A percentile compares a stretch with the other conserved stretches of the same genome.
Conservation (phyloP, 208 protist genomes). For the Phytomonas francai region DNA sequence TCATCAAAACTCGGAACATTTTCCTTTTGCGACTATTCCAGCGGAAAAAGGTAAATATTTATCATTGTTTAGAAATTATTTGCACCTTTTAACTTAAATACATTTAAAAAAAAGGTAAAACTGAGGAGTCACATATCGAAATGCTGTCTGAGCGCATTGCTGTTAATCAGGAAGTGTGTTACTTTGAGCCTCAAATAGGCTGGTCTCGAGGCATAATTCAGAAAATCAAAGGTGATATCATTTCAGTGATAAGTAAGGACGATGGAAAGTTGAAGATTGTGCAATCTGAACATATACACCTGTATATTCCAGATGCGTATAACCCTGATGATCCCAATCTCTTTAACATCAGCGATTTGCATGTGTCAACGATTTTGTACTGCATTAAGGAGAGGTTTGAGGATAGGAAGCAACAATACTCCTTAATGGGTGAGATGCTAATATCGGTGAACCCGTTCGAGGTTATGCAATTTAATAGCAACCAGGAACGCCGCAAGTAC, state of each 20-base stretch:
- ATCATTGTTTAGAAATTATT: background rate
- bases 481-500: constrained; percentile 71
- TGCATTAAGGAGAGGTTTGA: constrained; percentile 88
- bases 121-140: background rate
- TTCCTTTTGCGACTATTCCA: constrained; percentile 1
- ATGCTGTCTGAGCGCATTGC: constrained; percentile 45
- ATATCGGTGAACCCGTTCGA: constrained; percentile 92
- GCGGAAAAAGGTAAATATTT: background rate
- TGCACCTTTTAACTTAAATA: background rate
- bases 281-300: constrained; percentile 38
- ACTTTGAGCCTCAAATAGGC: constrained; percentile 57
- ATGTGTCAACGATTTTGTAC: constrained; percentile 84
- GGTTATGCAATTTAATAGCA: constrained; percentile 72
- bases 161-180: constrained; percentile 75
- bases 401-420: constrained; percentile 77
- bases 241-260: constrained; percentile 32
- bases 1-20: background rate
- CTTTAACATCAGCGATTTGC: constrained; percentile 85
- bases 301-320: constrained; percentile 72
- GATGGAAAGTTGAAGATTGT: constrained; percentile 24
- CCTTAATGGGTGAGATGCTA: constrained; percentile 90
- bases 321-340: constrained; percentile 61
- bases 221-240: constrained; percentile 35
- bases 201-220: constrained; percentile 60
- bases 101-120: background rate